These are phyloP conservation scores for Taphrina flavorubra DNA, from an alignment of 1,139 yeast genomes.

Conservation along the genomic window DNA sequence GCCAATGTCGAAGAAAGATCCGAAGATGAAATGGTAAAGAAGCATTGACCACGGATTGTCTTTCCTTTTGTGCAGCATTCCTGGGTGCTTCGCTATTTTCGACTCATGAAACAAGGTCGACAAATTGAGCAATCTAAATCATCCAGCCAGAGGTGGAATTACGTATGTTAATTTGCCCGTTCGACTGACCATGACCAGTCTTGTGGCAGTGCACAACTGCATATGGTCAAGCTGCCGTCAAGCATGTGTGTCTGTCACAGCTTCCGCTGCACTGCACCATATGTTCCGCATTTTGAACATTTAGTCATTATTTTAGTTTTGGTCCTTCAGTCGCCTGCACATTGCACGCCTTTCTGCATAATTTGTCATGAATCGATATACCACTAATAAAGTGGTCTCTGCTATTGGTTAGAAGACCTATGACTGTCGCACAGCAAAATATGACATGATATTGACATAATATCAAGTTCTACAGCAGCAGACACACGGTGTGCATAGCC, in stretches of 20 bases:
- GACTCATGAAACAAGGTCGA: background rate
- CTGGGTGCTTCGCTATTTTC: background rate
- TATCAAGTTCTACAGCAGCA: no score
- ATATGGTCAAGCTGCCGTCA: background rate
- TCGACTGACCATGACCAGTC: background rate
- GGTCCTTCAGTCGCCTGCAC: no score
- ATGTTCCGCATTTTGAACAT: background rate
- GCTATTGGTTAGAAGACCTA: no score
- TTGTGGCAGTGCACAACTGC: background rate
- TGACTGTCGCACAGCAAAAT: no score
- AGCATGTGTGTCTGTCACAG: background rate
- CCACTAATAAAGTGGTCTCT: no score
- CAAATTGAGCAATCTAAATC: conserved; percentile 13
- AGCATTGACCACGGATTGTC: background rate
- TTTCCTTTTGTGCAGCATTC: conserved; percentile 1
- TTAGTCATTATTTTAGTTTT: no score
- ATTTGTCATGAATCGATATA: no score
- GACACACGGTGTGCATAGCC: no score
- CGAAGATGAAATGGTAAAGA: background rate
- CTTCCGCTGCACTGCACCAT: background rate
- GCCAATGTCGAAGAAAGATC: background rate
- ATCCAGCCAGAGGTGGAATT: background rate
- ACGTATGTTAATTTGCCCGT: background rate
- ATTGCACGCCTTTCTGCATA: no score
- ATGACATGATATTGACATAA: no score